These are phyloP conservation scores for Spongospora subterranea DNA, from an alignment of 208 protist species.

Conservation along the genomic window DNA sequence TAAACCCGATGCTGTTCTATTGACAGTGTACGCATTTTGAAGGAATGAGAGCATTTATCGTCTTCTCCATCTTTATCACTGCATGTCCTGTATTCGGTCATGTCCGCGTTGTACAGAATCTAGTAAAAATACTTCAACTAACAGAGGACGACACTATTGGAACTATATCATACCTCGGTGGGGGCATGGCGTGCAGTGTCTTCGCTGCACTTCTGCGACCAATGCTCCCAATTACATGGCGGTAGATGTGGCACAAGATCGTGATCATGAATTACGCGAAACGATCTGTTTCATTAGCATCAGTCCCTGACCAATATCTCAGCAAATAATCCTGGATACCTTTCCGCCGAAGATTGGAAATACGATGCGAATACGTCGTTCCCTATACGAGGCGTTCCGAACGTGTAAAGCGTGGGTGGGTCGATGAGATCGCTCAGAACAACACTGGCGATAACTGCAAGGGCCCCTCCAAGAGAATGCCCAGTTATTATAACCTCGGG, in stretches of 20 bases:
- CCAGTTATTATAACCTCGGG: neutral
- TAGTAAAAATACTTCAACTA: neutral
- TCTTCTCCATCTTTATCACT: slow-evolving; percentile 13
- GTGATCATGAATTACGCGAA: slow-evolving; percentile 36
- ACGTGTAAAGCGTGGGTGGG: neutral
- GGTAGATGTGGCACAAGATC: slow-evolving; percentile 52
- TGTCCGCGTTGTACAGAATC: slow-evolving; percentile 29
- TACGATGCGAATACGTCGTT: neutral
- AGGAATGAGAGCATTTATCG: neutral
- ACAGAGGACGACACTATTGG: neutral
- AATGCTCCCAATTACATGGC: neutral
- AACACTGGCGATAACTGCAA: neutral
- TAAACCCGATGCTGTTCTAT: neutral
- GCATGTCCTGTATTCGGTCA: neutral
- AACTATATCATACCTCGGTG: neutral
- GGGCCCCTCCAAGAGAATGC: slow-evolving; percentile 18
- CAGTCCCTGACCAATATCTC: neutral
- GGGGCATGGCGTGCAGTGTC: neutral
- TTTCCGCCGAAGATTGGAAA: neutral
- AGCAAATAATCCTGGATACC: neutral
- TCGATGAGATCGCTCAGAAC: neutral
- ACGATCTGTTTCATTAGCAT: neutral
- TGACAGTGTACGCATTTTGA: neutral
- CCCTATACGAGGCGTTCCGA: neutral
- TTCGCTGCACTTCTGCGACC: neutral